phyloP scores from a whole-genome alignment of 2,329 filamentous ascomycete genomes.

The Tricladium varicosporioides region DNA sequence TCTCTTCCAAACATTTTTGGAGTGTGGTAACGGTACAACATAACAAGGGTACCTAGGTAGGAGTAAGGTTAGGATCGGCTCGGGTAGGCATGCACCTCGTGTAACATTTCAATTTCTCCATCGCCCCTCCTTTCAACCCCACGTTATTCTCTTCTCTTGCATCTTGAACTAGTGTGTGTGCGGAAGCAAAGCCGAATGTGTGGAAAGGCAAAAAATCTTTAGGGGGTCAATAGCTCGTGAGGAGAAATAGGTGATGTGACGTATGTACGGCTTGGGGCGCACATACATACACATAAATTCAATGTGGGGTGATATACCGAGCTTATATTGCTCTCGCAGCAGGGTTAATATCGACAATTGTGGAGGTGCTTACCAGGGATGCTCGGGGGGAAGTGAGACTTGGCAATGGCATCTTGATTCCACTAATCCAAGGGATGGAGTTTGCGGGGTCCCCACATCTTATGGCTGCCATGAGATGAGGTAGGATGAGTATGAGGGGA shows the following conservation, averaged over 20 bases:
- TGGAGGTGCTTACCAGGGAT: background rate
- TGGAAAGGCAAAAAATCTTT: too few relatives aligned
- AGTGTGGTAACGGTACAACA: too few relatives aligned
- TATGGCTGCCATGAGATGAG: background rate
- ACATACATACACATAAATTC: background rate
- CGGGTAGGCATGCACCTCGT: background rate
- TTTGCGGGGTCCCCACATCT: conserved; percentile 7
- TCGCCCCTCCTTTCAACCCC: background rate
- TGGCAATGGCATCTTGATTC: background rate
- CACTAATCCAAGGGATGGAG: background rate
- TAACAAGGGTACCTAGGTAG: background rate
- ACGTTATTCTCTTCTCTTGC: too few relatives aligned
- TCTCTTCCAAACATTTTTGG: too few relatives aligned
- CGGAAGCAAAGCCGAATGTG: too few relatives aligned
- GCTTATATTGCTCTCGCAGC: background rate
- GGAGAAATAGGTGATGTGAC: background rate
- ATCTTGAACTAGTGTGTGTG: too few relatives aligned
- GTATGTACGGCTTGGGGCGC: background rate
- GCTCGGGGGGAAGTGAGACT: background rate
- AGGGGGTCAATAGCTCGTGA: background rate
- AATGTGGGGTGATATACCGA: background rate
- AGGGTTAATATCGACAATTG: too few relatives aligned
- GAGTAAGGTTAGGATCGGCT: background rate
- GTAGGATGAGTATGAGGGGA: background rate
- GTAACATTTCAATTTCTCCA: background rate